Evolutionary conservation across 2,329 filamentous ascomycete genomes (phyloP).

Genomic region (Pezicula carpinea): DNA sequence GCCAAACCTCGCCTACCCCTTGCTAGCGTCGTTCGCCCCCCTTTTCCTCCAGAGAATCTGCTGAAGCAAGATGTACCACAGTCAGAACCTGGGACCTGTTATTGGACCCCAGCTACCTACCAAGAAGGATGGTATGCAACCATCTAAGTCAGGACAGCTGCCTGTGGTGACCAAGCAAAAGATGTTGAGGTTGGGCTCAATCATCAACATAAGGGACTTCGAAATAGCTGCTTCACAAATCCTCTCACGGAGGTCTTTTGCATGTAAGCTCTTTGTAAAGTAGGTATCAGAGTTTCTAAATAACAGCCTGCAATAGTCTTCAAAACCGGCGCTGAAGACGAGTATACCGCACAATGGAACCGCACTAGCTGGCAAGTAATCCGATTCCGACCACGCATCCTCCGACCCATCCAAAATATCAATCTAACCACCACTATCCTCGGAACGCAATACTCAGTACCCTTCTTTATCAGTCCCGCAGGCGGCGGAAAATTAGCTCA

Average conservation of each 20-base stretch:
- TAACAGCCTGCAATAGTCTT: not conserved
- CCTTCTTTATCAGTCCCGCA: slow-evolving; percentile 10
- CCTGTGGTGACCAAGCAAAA: not conserved
- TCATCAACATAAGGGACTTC: not conserved
- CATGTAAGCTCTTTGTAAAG: not conserved
- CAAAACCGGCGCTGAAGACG: not conserved
- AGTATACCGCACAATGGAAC: not conserved
- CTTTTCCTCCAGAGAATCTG: not conserved
- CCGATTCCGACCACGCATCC: slow-evolving; percentile 8
- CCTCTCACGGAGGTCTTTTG: not conserved
- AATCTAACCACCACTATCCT: slow-evolving; percentile 4
- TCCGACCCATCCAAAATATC: slow-evolving; percentile 1
- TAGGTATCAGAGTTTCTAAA: not conserved
- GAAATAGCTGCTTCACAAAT: not conserved
- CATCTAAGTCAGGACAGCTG: not conserved
- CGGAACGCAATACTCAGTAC: slow-evolving; percentile 2
- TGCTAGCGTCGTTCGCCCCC: too few relatives aligned
- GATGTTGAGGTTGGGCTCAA: not conserved
- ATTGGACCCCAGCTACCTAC: not conserved
- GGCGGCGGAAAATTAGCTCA: slow-evolving; percentile 10
- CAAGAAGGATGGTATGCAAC: not conserved
- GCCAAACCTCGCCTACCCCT: too few relatives aligned
- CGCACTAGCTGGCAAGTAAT: not conserved
- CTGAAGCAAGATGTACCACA: not conserved
- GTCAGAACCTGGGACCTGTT: not conserved